A percentile compares a stretch with the other conserved stretches of the same genome.
phyloP scores from a whole-genome alignment of 2,329 filamentous ascomycete species.

The Sporothrix luriei region DNA sequence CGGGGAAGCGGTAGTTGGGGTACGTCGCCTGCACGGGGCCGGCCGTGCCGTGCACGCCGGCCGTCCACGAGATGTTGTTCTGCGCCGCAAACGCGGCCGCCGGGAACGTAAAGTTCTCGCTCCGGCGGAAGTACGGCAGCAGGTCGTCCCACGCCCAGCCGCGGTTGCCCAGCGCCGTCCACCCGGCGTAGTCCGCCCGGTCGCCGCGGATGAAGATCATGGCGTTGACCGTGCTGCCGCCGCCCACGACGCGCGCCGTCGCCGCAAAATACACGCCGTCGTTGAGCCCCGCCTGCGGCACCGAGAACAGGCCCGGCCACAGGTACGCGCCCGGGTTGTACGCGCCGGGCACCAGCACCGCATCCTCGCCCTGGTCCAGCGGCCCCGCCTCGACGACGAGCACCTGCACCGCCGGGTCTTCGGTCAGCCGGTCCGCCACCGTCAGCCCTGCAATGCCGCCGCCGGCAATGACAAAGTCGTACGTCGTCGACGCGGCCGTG shows the following conservation, averaged over 20 bases:
- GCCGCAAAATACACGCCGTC: conserved; percentile 41
- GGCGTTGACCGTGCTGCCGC: conserved; percentile 63
- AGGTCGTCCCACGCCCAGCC: conserved; percentile 59
- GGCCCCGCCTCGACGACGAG: conserved; percentile 40
- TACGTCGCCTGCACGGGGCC: conserved; percentile 43
- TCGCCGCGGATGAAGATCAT: conserved; percentile 57
- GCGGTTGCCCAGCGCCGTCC: conserved; percentile 59
- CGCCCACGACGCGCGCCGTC: conserved; percentile 56
- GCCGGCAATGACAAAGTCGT: conserved; percentile 41
- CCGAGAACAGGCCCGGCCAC: conserved; percentile 47
- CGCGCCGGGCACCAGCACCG: conserved; percentile 41
- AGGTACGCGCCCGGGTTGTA: conserved; percentile 41
- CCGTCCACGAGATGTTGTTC: conserved; percentile 41
- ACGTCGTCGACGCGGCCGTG: not conserved
- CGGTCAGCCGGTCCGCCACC: conserved; percentile 49
- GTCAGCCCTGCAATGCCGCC: conserved; percentile 46
- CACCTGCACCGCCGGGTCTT: conserved; percentile 41
- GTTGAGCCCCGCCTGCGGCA: conserved; percentile 40
- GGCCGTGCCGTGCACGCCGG: conserved; percentile 39
- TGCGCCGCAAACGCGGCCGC: conserved; percentile 36
- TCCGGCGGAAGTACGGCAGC: conserved; percentile 38
- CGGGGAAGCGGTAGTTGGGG: conserved; percentile 42
- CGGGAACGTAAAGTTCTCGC: conserved; percentile 42
- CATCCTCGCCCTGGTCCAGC: conserved; percentile 38
- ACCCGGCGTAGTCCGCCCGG: conserved; percentile 57